Percentiles rank a stretch among this genome's conserved stretches.
Evolutionary conservation across 805 yeast genomes (phyloP).

Genomic region (Kodamaea laetipori): DNA sequence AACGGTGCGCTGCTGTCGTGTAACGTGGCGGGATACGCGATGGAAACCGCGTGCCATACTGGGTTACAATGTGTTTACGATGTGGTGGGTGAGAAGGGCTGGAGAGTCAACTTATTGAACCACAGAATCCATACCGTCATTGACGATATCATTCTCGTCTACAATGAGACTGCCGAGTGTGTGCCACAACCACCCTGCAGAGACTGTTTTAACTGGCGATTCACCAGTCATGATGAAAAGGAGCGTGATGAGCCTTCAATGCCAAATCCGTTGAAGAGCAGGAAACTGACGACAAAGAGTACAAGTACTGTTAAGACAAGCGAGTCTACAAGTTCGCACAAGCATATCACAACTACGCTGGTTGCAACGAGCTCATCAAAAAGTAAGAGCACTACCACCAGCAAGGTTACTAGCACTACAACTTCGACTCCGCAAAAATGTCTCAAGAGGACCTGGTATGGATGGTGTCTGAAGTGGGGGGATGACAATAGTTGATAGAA

Average conservation of each 20-base stretch:
- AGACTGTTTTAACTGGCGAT: slow-evolving; percentile 91
- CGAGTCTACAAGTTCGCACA: background rate
- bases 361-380: background rate
- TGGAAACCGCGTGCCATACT: slow-evolving; percentile 94
- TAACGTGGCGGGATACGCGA: slow-evolving; percentile 90
- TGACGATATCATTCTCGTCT: slow-evolving; percentile 69
- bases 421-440: slow-evolving; percentile 47
- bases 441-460: slow-evolving; percentile 65
- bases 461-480: slow-evolving; percentile 57
- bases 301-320: slow-evolving; percentile 18
- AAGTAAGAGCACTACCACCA: slow-evolving; percentile 7
- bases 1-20: slow-evolving; percentile 91
- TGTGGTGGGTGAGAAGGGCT: slow-evolving; percentile 83
- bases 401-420: slow-evolving; percentile 10
- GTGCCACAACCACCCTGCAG: slow-evolving; percentile 76
- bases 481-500: slow-evolving; percentile 25
- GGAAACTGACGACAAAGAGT: background rate
- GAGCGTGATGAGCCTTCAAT: slow-evolving; percentile 40
- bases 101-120: slow-evolving; percentile 85
- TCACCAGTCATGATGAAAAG: slow-evolving; percentile 51
- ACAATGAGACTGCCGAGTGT: slow-evolving; percentile 79
- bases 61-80: slow-evolving; percentile 89
- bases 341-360: background rate
- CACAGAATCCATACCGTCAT: slow-evolving; percentile 91
- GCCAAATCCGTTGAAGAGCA: slow-evolving; percentile 38